Evolutionary conservation across 2,329 filamentous ascomycete species (phyloP).

Genomic region (Thielaviopsis populi): DNA sequence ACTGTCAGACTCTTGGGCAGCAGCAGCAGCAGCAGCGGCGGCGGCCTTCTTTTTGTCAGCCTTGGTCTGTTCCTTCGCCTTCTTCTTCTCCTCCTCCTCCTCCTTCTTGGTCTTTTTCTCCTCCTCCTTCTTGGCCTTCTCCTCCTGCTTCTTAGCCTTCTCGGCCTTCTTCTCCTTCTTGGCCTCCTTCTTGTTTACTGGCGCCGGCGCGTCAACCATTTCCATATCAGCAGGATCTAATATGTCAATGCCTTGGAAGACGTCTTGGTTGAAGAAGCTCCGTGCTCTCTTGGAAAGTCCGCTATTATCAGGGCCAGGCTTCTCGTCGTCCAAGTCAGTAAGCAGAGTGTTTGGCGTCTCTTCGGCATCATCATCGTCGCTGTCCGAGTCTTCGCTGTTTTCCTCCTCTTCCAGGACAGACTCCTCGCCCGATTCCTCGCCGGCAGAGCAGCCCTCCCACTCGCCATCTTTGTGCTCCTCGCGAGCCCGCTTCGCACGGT

Average conservation of each 20-base stretch:
- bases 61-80: neutral
- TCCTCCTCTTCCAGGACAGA: slow-evolving; percentile 41
- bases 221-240: slow-evolving; percentile 30
- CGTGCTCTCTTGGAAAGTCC: slow-evolving; percentile 68
- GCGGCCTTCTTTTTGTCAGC: slow-evolving; percentile 9
- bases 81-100: neutral
- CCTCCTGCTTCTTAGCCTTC: slow-evolving; percentile 25
- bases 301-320: slow-evolving; percentile 15
- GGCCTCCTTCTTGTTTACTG: slow-evolving; percentile 20
- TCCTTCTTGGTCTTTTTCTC: slow-evolving; percentile 17
- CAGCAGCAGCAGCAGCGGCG: neutral
- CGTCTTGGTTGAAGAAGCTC: slow-evolving; percentile 85
- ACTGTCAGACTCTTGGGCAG: slow-evolving; percentile 17
- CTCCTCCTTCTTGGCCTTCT: slow-evolving; percentile 12
- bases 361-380: slow-evolving; percentile 25
- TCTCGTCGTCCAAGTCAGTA: slow-evolving; percentile 32
- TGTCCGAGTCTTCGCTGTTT: slow-evolving; percentile 22
- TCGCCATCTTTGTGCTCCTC: slow-evolving; percentile 72
- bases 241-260: slow-evolving; percentile 63
- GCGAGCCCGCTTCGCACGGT: slow-evolving; percentile 75
- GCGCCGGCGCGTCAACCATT: slow-evolving; percentile 22
- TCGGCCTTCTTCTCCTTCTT: slow-evolving; percentile 20
- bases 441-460: slow-evolving; percentile 76
- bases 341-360: slow-evolving; percentile 23
- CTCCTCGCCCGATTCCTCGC: slow-evolving; percentile 46